Evolutionary conservation across 179 eudicot genomes (phyloP), one percentile per base, ranked within the genome.

Genomic region (Corrigiola litoralis): DNA sequence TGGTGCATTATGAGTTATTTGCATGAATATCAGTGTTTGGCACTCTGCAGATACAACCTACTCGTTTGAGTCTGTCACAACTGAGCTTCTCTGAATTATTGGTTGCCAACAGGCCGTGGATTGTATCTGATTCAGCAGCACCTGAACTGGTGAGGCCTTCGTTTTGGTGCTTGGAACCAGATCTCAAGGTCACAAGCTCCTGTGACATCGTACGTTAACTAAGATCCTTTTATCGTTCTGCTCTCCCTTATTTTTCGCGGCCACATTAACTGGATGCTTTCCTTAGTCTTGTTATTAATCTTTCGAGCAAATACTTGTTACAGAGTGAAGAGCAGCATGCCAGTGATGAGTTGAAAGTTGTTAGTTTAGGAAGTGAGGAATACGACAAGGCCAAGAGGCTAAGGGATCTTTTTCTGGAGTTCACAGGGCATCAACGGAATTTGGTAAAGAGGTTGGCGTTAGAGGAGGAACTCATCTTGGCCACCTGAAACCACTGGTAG

Each of bases 91-190:
- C 47, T 49, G 3, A 36, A 58, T 24, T 32, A 21, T 34, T 36
- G 11, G 36, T 25, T 27, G 49, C 17, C 70, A 63, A n/a, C 76
- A 85, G 90, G 78, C 90, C 90, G 20, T 85, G 87, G 90, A 66
- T 85, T 21, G 53, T 81, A 42, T 23, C 69, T 9, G 77, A 65
- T 31, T 23, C 46, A 20, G 48, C 69, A 21, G 54, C 66, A 57
- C n/a, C 45, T 25, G 81, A 77, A 51, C 28, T 33, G 9, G 71
- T 77, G 48, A 44, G 55, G 24, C 62, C 70, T n/a, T 45, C 67
- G 14, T 47, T 61, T 45, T 65, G 71, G 66, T 67, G 80, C 72
- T 63, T 77, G 52, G 53, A 60, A 63, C 67, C 81, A 2, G 44
- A 59, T 40, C 28, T 34, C 34, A 57, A 72, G 84, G 90, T 79